Evolutionary conservation across 1,139 yeast species (phyloP).

Genomic region (Candida sp.): DNA sequence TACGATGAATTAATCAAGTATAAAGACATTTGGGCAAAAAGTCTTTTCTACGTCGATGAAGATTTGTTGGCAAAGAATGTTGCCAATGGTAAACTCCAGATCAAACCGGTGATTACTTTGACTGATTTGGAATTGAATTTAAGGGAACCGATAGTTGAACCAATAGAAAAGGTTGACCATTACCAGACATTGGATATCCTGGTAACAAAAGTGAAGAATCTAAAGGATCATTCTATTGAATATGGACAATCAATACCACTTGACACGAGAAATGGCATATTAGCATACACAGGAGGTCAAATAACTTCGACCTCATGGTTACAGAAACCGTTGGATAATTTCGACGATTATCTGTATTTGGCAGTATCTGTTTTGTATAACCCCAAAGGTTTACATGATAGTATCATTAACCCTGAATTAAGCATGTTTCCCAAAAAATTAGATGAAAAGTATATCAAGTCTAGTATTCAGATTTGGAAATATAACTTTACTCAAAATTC

Average conservation of each 20-base stretch:
- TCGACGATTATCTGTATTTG: slow-evolving; percentile 27
- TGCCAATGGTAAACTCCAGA: neutral
- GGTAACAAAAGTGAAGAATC: neutral
- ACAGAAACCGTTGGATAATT: slow-evolving; percentile 13
- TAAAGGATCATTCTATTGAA: neutral
- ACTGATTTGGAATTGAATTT: slow-evolving; percentile 1
- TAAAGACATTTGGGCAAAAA: slow-evolving; percentile 32
- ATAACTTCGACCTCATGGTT: slow-evolving; percentile 58
- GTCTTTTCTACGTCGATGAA: slow-evolving; percentile 31
- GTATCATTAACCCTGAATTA: slow-evolving; percentile 28
- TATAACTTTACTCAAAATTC: slow-evolving; percentile 24
- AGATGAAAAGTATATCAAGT: slow-evolving; percentile 14
- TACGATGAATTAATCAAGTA: slow-evolving; percentile 24
- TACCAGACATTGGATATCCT: neutral
- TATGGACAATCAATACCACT: slow-evolving; percentile 5
- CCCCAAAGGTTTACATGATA: slow-evolving; percentile 21
- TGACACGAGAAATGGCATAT: slow-evolving; percentile 37
- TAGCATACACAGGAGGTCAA: slow-evolving; percentile 53
- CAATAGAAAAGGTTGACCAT: neutral
- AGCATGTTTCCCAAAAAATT: slow-evolving; percentile 22
- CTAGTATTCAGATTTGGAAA: slow-evolving; percentile 49
- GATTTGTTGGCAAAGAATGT: slow-evolving; percentile 8
- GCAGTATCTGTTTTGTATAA: slow-evolving; percentile 48
- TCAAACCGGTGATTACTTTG: neutral
- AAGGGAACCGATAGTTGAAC: neutral